Base-by-base conservation (phyloP, 163 green algal genomes). In the Prototheca wickerhamii region DNA sequence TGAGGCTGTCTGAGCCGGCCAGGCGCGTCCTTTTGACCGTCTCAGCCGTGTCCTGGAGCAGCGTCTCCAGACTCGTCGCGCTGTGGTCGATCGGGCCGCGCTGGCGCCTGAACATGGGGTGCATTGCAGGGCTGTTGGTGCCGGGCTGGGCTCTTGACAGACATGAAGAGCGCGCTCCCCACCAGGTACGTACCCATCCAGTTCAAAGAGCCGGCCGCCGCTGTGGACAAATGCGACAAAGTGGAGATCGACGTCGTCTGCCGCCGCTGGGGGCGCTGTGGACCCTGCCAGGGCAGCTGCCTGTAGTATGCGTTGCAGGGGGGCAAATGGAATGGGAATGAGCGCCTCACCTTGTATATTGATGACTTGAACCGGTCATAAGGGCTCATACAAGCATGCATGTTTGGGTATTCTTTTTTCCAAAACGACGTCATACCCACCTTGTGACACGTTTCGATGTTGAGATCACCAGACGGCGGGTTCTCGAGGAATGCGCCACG, bases 391-490 rank as follows among this genome's bases (percentile, higher is more conserved):
- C n/a, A n/a, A n/a, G n/a, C n/a, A n/a, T n/a, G n/a, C n/a, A n/a
- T n/a, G n/a, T n/a, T n/a, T n/a, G n/a, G n/a, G n/a, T n/a, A n/a
- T n/a, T n/a, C n/a, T n/a, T n/a, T n/a, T n/a, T n/a, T n/a, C n/a
- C n/a, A n/a, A n/a, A n/a, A n/a, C n/a, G n/a, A n/a, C n/a, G n/a
- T n/a, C n/a, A n/a, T n/a, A n/a, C n/a, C n/a, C 18, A 86, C 86
- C 67, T 86, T 64, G 68, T 96, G 87, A 4, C 86, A 87, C 51
- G 75, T 69, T 55, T 95, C 86, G 18, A 96, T 87, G 69, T 87
- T 76, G 21, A 81, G 77, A 17, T 74, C 82, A 3, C 77, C 87
- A n/a, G 78, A 55, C 4, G 84, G 84, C 0, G 89, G 89, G 18
- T 86, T 25, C 69, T 95, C 87, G 53, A 96, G 71, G 70, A 78